phyloP scores from a whole-genome alignment of 257 asterid genomes.

The Primulina eburnea region DNA sequence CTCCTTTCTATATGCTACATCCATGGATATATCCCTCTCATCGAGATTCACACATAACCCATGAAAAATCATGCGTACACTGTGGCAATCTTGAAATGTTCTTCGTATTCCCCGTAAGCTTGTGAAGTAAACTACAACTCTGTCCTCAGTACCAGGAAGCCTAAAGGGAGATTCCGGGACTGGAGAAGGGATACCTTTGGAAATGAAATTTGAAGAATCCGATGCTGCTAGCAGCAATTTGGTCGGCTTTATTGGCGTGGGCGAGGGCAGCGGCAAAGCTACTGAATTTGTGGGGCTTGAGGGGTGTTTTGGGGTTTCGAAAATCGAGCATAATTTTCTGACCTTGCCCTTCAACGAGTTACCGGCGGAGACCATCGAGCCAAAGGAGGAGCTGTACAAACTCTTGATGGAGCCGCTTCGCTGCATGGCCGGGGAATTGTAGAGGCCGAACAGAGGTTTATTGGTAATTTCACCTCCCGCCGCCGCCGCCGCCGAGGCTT shows the following conservation, averaged over 20 bases:
- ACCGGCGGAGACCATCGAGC: conserved; percentile 33
- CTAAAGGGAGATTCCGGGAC: conserved; percentile 23
- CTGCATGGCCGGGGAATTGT: conserved; percentile 33
- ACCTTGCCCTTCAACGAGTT: conserved; percentile 59
- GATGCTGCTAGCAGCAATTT: conserved; percentile 6
- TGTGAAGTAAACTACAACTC: conserved; percentile 74
- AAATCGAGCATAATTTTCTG: conserved; percentile 48
- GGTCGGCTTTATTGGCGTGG: conserved; percentile 20
- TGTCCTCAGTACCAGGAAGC: conserved; percentile 69
- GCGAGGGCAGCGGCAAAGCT: conserved; percentile 23
- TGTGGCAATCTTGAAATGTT: conserved; percentile 71
- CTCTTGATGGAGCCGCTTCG: conserved; percentile 53
- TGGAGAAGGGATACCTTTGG: conserved; percentile 13
- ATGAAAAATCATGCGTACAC: conserved; percentile 56
- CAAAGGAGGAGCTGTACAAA: conserved; percentile 31
- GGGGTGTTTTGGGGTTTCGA: conserved; percentile 46
- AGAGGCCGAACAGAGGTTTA: conserved; percentile 29
- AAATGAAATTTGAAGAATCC: conserved; percentile 22
- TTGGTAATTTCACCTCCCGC: conserved; percentile 32
- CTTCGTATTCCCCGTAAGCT: conserved; percentile 77
- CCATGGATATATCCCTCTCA: conserved; percentile 83
- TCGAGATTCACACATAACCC: conserved; percentile 60
- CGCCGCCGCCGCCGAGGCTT: background rate
- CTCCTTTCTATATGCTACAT: conserved; percentile 54
- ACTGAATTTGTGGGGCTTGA: conserved; percentile 18